phyloP scores from a whole-genome alignment of 2,329 filamentous ascomycete genomes.

The Colletotrichum coccodes region DNA sequence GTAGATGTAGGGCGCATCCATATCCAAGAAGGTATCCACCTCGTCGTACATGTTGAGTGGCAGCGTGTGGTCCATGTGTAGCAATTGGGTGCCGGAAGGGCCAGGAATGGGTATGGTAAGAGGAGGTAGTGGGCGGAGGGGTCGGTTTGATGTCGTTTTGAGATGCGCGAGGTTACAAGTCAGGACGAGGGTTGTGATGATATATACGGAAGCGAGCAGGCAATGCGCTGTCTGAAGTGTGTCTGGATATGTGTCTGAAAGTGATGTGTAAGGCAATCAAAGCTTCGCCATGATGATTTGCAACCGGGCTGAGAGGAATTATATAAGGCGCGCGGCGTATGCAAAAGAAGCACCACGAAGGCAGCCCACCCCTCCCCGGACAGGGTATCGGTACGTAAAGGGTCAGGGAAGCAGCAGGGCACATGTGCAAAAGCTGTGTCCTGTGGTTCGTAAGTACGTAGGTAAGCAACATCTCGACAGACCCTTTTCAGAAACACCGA shows the following conservation, averaged over 20 bases:
- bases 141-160: not conserved
- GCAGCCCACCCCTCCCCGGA: not conserved
- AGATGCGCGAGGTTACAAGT: not conserved
- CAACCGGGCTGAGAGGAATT: conserved; percentile 23
- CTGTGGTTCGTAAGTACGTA: conserved; percentile 26
- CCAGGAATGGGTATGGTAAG: not conserved
- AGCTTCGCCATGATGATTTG: conserved; percentile 26
- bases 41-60: conserved; percentile 34
- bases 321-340: conserved; percentile 31
- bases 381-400: conserved; percentile 17
- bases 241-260: conserved; percentile 13
- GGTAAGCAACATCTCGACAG: conserved; percentile 28
- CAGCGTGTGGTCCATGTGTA: conserved; percentile 25
- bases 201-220: conserved; percentile 1
- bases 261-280: conserved; percentile 30
- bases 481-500: conserved; percentile 7
- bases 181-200: conserved; percentile 4
- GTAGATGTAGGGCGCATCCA: conserved; percentile 34
- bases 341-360: conserved; percentile 3
- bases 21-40: conserved; percentile 32
- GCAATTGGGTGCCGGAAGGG: not conserved
- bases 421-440: conserved; percentile 19
- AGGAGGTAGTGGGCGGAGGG: not conserved
- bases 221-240: not conserved
- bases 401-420: conserved; percentile 3